phyloP scores from a whole-genome alignment of 208 protist genomes.

The Trypanosomatidae sp. region DNA sequence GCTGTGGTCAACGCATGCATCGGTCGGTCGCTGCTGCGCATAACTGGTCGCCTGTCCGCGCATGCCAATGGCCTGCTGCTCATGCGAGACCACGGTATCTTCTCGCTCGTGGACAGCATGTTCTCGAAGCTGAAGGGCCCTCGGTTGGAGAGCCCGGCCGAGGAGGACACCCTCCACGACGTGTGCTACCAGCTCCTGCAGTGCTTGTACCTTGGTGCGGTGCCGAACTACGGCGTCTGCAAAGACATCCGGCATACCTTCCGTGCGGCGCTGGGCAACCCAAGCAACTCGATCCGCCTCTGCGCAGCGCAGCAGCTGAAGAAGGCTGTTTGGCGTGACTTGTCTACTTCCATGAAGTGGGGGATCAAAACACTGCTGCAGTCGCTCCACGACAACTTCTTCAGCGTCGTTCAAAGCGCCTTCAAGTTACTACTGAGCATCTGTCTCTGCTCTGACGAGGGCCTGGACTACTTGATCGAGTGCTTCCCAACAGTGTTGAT shows the following conservation, averaged over 20 bases:
- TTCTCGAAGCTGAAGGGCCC: constrained; percentile 62
- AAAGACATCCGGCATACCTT: constrained; percentile 82
- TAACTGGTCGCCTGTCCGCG: constrained; percentile 69
- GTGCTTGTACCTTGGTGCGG: constrained; percentile 72
- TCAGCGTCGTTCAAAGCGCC: constrained; percentile 74
- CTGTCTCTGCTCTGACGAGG: constrained; percentile 84
- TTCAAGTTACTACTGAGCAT: constrained; percentile 86
- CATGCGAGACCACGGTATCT: constrained; percentile 74
- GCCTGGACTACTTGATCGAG: constrained; percentile 85
- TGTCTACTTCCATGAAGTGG: constrained; percentile 88
- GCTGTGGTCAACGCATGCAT: constrained; percentile 55
- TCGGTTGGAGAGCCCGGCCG: constrained; percentile 28
- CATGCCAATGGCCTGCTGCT: constrained; percentile 83
- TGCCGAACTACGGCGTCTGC: constrained; percentile 91
- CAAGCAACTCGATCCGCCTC: constrained; percentile 67
- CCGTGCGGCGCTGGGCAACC: constrained; percentile 59
- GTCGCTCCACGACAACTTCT: constrained; percentile 73
- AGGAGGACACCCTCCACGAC: constrained; percentile 65
- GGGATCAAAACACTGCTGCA: constrained; percentile 83
- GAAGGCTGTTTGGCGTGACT: constrained; percentile 78
- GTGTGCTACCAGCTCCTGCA: constrained; percentile 80
- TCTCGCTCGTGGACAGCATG: constrained; percentile 66
- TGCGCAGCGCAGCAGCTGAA: constrained; percentile 77
- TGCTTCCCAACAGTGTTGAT: constrained; percentile 80
- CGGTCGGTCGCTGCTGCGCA: constrained; percentile 74